Evolutionary conservation across 805 yeast species (phyloP), one percentile per base, ranked within the genome.

Genomic region (Nakazawaea pomicola): DNA sequence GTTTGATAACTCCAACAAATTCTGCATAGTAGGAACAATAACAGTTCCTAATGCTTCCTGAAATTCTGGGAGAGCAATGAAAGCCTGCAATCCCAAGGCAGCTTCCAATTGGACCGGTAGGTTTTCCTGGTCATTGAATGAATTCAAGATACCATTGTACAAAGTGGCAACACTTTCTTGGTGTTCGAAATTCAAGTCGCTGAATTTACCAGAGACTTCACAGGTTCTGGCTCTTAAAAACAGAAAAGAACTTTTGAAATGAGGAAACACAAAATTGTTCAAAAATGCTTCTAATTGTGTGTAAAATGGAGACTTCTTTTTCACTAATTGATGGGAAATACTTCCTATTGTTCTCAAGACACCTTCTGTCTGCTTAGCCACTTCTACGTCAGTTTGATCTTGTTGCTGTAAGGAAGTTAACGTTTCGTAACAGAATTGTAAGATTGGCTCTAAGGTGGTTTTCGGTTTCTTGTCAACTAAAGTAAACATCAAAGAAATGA

Each of bases 51-150:
- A 61, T 1, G 84, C 81, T 36, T 78, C 82, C 53, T 78, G 76
- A 54, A 90, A 87, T 36, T 74, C 74, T 1, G 76, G 77, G 34
- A 78, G 71, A 24, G 70, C 70, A 38, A 88, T 71, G 51, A 83
- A 83, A 1, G 90, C 78, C 64, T 90, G 96, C 38, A 91, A 67
- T 0, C 95, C 93, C 43, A 88, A 64, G 0, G 96, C 87, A 14
- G 91, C 89, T 54, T 87, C 85, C 36, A 91, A 72, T 56, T 80
- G 83, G 3, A 88, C 86, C 0, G 96, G 95, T 39, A 78, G 60
- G 42, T 83, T 64, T 25, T 70, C 62, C 29, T 61, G 58, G 40
- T 79, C 80, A 40, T 69, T 58, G 49, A 76, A 64, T 49, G 75
- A 66, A 14, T 51, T 29, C 49, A 74, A 52, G 2, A 75, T 67